phyloP scores from a whole-genome alignment of 345 rosid species.

The Eucalyptus cloeziana region DNA sequence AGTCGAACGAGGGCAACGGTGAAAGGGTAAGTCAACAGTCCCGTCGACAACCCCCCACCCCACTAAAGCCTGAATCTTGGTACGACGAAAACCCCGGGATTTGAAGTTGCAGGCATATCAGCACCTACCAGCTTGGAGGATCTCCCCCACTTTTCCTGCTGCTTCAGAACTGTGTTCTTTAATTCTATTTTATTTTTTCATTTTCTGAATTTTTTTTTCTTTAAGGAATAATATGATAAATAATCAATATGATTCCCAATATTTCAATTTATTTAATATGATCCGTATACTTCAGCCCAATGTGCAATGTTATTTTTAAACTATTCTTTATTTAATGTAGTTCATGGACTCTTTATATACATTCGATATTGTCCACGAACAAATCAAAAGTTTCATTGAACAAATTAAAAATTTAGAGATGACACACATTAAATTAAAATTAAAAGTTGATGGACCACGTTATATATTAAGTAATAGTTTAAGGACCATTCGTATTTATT shows the following conservation, averaged over 20 bases:
- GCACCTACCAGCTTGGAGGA: neutral
- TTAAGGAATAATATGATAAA: neutral
- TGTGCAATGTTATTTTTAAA: too few relatives aligned
- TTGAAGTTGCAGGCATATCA: neutral
- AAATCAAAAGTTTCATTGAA: too few relatives aligned
- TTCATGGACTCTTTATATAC: too few relatives aligned
- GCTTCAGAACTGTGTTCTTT: neutral
- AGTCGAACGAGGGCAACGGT: neutral
- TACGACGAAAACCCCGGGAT: neutral
- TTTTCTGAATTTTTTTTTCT: neutral
- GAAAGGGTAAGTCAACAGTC: neutral
- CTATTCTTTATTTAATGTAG: too few relatives aligned
- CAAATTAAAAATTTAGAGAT: too few relatives aligned
- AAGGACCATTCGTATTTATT: too few relatives aligned
- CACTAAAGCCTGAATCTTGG: neutral
- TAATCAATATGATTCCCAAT: too few relatives aligned
- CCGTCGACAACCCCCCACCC: neutral
- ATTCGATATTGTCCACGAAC: rapidly evolving
- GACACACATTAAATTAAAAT: too few relatives aligned
- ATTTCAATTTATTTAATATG: too few relatives aligned
- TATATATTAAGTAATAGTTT: too few relatives aligned
- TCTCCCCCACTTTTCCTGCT: neutral
- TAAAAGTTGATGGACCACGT: too few relatives aligned
- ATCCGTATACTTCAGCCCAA: too few relatives aligned
- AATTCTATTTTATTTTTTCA: neutral